These are phyloP conservation scores for Apiospora sp. DNA, from an alignment of 2,329 filamentous ascomycete species.

Conservation along the genomic window DNA sequence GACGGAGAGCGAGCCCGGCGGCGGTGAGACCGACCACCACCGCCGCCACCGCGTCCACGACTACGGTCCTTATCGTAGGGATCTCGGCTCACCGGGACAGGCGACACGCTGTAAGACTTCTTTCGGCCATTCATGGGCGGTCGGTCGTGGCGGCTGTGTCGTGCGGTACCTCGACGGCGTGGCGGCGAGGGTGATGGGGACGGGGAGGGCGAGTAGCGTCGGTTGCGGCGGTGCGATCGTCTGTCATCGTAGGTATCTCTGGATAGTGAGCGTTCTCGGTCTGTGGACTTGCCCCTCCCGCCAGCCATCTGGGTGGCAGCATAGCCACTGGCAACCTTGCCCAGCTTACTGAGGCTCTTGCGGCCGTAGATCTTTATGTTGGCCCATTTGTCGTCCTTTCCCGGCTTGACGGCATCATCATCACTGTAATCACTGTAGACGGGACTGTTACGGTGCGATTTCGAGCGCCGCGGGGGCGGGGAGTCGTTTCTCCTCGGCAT, in stretches of 20 bases:
- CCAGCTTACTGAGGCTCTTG: constrained; percentile 37
- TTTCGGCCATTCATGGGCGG: constrained; percentile 25
- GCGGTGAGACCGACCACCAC: constrained; percentile 16
- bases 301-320: constrained; percentile 36
- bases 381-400: constrained; percentile 38
- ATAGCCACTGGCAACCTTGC: constrained; percentile 41
- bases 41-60: constrained; percentile 22
- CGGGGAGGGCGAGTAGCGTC: constrained; percentile 26
- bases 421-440: not conserved
- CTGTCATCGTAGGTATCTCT: constrained; percentile 25
- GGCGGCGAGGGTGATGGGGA: constrained; percentile 29
- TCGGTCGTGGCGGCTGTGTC: constrained; percentile 17
- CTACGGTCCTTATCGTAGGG: not conserved
- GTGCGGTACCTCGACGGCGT: constrained; percentile 13
- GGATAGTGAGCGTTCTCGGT: constrained; percentile 32
- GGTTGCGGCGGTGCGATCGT: constrained; percentile 22
- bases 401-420: not conserved
- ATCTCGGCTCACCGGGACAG: constrained; percentile 5
- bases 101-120: constrained; percentile 28
- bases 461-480: constrained; percentile 4
- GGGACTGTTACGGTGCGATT: not conserved
- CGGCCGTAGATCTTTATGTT: constrained; percentile 37
- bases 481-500: constrained; percentile 5
- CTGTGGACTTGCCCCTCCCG: constrained; percentile 32
- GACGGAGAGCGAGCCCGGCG: constrained; percentile 29